phyloP scores from a whole-genome alignment of 768 basidiomycete genomes.

The Boletus edulis region DNA sequence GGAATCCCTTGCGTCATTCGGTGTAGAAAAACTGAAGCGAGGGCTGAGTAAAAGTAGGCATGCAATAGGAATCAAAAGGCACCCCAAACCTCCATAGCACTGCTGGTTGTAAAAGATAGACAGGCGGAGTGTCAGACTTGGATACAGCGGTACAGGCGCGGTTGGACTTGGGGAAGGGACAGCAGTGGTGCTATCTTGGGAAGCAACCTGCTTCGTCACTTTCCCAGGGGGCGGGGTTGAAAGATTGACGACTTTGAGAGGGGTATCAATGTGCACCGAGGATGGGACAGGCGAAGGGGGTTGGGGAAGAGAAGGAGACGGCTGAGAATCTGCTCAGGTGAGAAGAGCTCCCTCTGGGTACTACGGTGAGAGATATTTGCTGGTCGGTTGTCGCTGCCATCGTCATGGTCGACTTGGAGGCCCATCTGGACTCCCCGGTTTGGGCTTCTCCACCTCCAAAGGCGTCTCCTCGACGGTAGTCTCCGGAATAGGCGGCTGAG shows the following conservation, averaged over 20 bases:
- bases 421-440: too few species aligned
- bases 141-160: background rate
- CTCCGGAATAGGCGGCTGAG: background rate
- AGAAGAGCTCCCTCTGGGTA: constrained; percentile 37
- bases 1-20: too few species aligned
- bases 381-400: constrained; percentile 50
- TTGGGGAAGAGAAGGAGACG: constrained; percentile 2
- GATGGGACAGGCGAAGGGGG: background rate
- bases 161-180: constrained; percentile 3
- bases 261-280: background rate
- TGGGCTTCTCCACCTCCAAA: constrained; percentile 2
- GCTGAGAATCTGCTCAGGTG: constrained; percentile 37
- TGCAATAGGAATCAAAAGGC: too few species aligned
- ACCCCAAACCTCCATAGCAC: too few species aligned
- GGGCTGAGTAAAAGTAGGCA: too few species aligned
- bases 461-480: background rate
- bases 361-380: constrained; percentile 56
- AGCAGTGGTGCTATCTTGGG: background rate
- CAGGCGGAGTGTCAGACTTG: too few species aligned
- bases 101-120: too few species aligned
- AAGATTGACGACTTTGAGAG: background rate
- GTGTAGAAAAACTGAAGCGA: too few species aligned
- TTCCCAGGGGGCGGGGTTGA: background rate
- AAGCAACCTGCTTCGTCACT: background rate
- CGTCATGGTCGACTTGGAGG: constrained; percentile 7